These are phyloP conservation scores for Mucor saturninus DNA, from an alignment of 371 early-diverging fungal species.

Conservation along the genomic window DNA sequence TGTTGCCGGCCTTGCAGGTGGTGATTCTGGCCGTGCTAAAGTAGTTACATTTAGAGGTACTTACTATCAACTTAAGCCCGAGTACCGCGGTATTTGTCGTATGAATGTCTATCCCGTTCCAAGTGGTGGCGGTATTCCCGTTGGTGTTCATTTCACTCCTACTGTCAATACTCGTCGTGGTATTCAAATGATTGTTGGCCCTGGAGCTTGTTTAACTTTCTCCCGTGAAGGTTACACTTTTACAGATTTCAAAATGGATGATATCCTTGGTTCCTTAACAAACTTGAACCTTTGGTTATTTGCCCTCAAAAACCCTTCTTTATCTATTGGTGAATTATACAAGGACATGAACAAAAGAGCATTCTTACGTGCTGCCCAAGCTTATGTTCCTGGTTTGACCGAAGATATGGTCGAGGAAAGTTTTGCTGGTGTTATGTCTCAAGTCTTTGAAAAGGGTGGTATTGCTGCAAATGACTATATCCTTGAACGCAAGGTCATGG, in stretches of 20 bases:
- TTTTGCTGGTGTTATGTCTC: constrained; percentile 53
- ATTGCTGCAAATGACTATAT: constrained; percentile 53
- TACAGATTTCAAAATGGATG: constrained; percentile 40
- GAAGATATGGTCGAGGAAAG: constrained; percentile 56
- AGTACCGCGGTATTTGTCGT: constrained; percentile 42
- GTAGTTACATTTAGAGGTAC: constrained; percentile 53
- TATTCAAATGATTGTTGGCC: constrained; percentile 54
- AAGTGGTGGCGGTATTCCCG: constrained; percentile 54
- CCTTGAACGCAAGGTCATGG: constrained; percentile 50
- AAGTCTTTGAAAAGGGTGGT: constrained; percentile 53
- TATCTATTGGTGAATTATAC: constrained; percentile 53
- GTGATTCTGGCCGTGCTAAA: constrained; percentile 35
- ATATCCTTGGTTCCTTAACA: constrained; percentile 37
- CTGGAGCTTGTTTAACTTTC: constrained; percentile 57
- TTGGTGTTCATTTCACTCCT: constrained; percentile 54
- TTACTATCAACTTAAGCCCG: constrained; percentile 52
- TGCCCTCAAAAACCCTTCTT: constrained; percentile 43
- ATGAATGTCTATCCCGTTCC: constrained; percentile 57
- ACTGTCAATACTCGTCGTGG: constrained; percentile 51
- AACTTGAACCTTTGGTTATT: constrained; percentile 47
- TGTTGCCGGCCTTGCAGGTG: constrained; percentile 47
- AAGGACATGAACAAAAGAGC: constrained; percentile 50
- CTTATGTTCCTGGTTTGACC: constrained; percentile 41
- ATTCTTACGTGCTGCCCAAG: constrained; percentile 45
- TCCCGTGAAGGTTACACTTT: constrained; percentile 51